Base-by-base conservation (phyloP, 2,329 filamentous ascomycete species). In the Akanthomyces uredinophilus region DNA sequence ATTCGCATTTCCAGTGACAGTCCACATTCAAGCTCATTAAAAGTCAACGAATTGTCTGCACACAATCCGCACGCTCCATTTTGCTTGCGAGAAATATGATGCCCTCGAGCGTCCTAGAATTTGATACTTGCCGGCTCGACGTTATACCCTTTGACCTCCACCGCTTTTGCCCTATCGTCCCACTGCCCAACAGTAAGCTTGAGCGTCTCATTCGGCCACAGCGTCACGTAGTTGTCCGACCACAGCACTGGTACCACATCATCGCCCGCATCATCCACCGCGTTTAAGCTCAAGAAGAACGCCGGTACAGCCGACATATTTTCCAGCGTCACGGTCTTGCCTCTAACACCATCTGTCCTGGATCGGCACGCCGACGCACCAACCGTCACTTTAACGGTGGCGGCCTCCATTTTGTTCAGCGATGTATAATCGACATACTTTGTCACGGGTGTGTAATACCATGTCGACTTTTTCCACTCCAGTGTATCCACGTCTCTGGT, bases 191-290 rank as follows among this genome's bases (percentile, higher is more conserved):
- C 67, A 5, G 61, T 61, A 1, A 72, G 41, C 41, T 54, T 47
- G 14, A 85, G 50, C 58, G 72, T 79, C 73, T 88, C 85, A 1
- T 73, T 70, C 0, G 85, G 83, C 77, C 81, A 86, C 11, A 88
- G 70, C 1, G 84, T 87, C 14, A 88, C 73, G 64, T 87, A 88
- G 64, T 88, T 88, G 64, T 87, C 85, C 1, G 79, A 81, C 84
- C 85, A 88, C 22, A 75, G 73, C 1, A 84, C 77, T 0, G 84
- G 82, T 5, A 78, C 65, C 0, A 86, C 74, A 56, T 85, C 82
- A 0, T 72, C 65, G 0, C 77, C 77, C 0, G 69, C 63, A 2
- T 60, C 64, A 64, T 84, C 77, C 0, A 85, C 74, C 1, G 86
- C 68, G 51, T 78, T 78, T 35, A 87, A 60, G 2, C 79, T 74